These are phyloP conservation scores for Solanum ahanhuiri DNA, from an alignment of 257 asterid species.

Conservation along the genomic window DNA sequence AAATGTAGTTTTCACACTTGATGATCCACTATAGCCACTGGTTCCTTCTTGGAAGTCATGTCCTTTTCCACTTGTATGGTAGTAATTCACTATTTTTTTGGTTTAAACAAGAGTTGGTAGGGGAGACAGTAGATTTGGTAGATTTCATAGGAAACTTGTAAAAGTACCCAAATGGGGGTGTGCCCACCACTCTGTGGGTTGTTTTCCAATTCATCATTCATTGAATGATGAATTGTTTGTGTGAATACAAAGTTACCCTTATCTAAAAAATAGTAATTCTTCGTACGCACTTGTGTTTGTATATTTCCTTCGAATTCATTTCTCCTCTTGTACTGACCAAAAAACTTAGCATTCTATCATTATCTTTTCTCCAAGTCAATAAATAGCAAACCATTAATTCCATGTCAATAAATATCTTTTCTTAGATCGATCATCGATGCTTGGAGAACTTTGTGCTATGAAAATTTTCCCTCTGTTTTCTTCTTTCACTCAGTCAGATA, in stretches of 20 bases:
- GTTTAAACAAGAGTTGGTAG: neutral
- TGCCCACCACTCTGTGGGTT: neutral
- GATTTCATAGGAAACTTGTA: neutral
- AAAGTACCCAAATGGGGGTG: neutral
- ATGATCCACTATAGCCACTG: neutral
- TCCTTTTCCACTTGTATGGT: neutral
- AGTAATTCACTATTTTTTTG: neutral
- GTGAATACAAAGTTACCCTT: neutral
- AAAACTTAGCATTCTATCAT: neutral
- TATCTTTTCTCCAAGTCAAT: neutral
- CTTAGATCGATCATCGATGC: neutral
- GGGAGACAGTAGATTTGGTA: neutral
- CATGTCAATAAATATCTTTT: neutral
- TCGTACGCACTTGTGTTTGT: neutral
- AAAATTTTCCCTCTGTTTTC: neutral
- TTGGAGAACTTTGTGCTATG: neutral
- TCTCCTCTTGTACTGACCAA: neutral
- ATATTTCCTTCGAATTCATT: neutral
- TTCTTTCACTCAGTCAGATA: neutral
- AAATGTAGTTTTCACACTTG: neutral
- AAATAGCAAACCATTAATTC: neutral
- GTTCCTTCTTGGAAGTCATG: neutral
- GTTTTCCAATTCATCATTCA: neutral
- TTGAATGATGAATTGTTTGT: too few relatives aligned
- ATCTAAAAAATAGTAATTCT: neutral